A percentile compares a stretch with the other conserved stretches of the same genome.
These are phyloP conservation scores for Myxozyma udenii DNA, from an alignment of 805 yeast genomes.

Conservation along the genomic window DNA sequence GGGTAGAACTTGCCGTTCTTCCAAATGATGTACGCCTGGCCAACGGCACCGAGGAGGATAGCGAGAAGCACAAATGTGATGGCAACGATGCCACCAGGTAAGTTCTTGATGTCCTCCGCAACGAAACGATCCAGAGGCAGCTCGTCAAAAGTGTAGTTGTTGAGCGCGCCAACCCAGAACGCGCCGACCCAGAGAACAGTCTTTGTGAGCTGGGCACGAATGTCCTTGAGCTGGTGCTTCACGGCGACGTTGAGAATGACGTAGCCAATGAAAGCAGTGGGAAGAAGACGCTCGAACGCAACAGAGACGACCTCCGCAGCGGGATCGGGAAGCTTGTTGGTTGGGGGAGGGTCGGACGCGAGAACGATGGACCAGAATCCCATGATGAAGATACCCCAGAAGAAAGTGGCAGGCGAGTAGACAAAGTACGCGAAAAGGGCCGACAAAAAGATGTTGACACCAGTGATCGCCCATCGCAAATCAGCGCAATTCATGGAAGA, in stretches of 20 bases:
- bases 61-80: constrained; percentile 50
- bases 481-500: constrained; percentile 59
- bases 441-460: constrained; percentile 61
- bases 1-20: constrained; percentile 52
- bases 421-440: constrained; percentile 43
- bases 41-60: constrained; percentile 54
- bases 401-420: constrained; percentile 54
- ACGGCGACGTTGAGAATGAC: constrained; percentile 58
- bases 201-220: constrained; percentile 38
- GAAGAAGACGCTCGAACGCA: constrained; percentile 72
- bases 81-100: constrained; percentile 73
- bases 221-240: constrained; percentile 31
- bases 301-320: constrained; percentile 63
- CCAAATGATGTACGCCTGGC: constrained; percentile 82
- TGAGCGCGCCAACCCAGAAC: constrained; percentile 80
- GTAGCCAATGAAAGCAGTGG: constrained; percentile 65
- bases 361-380: constrained; percentile 84
- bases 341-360: constrained; percentile 76
- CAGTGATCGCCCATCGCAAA: constrained; percentile 57
- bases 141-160: constrained; percentile 83
- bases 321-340: constrained; percentile 51
- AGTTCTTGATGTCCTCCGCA: constrained; percentile 61
- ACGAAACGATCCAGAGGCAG: constrained; percentile 85
- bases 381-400: constrained; percentile 57
- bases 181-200: constrained; percentile 68